phyloP scores from a whole-genome alignment of 805 yeast genomes.

The Scheffersomyces spartinae region DNA sequence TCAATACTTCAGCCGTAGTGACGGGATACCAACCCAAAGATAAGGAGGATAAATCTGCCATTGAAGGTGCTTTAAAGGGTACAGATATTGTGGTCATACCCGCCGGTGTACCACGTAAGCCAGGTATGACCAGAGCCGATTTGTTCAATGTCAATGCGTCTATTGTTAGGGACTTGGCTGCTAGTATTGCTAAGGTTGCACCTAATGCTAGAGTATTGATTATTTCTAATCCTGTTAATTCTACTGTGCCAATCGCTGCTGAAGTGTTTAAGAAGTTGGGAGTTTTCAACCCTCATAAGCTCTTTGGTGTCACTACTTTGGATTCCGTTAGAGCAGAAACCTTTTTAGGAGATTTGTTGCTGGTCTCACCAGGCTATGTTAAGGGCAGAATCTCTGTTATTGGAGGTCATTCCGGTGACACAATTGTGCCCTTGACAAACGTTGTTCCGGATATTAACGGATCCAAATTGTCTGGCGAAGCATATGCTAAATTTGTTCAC shows the following conservation, averaged over 20 bases:
- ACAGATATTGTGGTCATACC: conserved; percentile 87
- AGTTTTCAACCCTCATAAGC: conserved; percentile 81
- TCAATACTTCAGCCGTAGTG: conserved; percentile 85
- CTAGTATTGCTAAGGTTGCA: conserved; percentile 67
- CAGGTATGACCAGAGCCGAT: conserved; percentile 98
- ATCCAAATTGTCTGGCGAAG: conserved; percentile 79
- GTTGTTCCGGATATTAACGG: too few relatives aligned
- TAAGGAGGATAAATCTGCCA: too few relatives aligned
- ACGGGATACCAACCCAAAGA: conserved; percentile 81
- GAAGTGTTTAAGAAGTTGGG: conserved; percentile 81
- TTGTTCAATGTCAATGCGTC: conserved; percentile 93
- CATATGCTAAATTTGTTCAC: conserved; percentile 58
- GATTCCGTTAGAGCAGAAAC: conserved; percentile 85
- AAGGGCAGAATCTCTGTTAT: conserved; percentile 76
- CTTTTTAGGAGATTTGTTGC: conserved; percentile 58
- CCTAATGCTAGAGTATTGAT: conserved; percentile 78
- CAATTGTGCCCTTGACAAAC: conserved; percentile 91
- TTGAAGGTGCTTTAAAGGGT: conserved; percentile 58
- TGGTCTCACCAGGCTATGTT: conserved; percentile 70
- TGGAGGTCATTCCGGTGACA: conserved; percentile 96
- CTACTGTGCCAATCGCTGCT: conserved; percentile 93
- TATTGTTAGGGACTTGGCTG: conserved; percentile 86
- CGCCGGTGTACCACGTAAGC: conserved; percentile 98
- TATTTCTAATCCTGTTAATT: conserved; percentile 94
- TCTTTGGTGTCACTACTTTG: conserved; percentile 93